Conservation (phyloP, 1,284 basidiomycete species). For the Boletus semigastroideus region DNA sequence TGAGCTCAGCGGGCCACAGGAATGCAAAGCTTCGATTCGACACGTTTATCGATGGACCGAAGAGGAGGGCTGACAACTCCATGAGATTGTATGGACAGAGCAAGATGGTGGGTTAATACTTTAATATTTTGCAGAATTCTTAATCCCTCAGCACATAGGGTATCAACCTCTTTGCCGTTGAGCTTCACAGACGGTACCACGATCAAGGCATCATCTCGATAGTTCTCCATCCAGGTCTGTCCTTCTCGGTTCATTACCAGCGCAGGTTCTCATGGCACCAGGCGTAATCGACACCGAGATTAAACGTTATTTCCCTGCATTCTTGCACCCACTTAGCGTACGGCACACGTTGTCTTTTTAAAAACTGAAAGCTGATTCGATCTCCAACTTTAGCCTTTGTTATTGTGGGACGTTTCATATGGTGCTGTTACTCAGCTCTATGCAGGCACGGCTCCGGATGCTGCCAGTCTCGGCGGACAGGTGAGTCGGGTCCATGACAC, state of each 20-base stretch:
- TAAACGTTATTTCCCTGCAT: slow-evolving; percentile 14
- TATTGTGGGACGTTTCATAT: slow-evolving; percentile 30
- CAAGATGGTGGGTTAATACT: slow-evolving; percentile 4
- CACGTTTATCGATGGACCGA: slow-evolving; percentile 9
- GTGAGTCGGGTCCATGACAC: slow-evolving; percentile 23
- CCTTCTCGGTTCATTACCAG: neutral
- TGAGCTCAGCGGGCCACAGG: slow-evolving; percentile 5
- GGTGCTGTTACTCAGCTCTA: slow-evolving; percentile 54
- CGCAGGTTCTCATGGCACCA: neutral
- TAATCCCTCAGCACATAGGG: slow-evolving; percentile 17
- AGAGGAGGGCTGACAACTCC: slow-evolving; percentile 2
- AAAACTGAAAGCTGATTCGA: neutral
- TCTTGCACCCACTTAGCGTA: slow-evolving; percentile 3
- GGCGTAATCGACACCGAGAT: slow-evolving; percentile 23
- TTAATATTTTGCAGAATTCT: neutral
- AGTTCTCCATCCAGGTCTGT: slow-evolving; percentile 33
- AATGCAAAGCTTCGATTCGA: slow-evolving; percentile 1
- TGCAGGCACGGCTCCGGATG: slow-evolving; percentile 47
- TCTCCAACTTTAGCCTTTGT: neutral
- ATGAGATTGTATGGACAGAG: slow-evolving; percentile 12
- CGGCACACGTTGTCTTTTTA: neutral
- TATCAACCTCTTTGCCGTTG: slow-evolving; percentile 32
- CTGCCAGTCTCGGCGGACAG: slow-evolving; percentile 42
- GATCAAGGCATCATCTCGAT: slow-evolving; percentile 35
- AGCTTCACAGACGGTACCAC: slow-evolving; percentile 36